Evolutionary conservation across 805 yeast species (phyloP).

Genomic region (Cephaloascus albidus): DNA sequence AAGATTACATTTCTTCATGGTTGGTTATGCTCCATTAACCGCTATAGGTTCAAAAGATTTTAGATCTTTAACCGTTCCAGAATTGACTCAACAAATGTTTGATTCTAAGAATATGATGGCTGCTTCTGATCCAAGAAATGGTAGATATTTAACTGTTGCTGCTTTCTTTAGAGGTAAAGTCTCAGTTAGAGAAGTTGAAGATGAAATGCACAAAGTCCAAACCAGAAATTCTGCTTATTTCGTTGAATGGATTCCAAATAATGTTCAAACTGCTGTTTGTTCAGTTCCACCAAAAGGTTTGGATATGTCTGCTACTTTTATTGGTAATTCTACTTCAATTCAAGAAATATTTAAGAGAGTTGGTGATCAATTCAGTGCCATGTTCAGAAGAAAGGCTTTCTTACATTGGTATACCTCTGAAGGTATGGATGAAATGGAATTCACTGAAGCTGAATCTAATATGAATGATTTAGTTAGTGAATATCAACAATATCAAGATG

Average conservation of each 20-base stretch:
- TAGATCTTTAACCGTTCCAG: conserved; percentile 80
- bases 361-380: conserved; percentile 82
- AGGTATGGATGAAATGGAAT: conserved; percentile 95
- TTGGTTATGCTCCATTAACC: conserved; percentile 88
- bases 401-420: conserved; percentile 94
- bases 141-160: conserved; percentile 87
- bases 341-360: conserved; percentile 87
- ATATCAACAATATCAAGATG: conserved; percentile 87
- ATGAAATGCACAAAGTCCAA: conserved; percentile 81
- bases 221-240: conserved; percentile 73
- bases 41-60: conserved; percentile 74
- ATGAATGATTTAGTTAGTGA: conserved; percentile 84
- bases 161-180: conserved; percentile 93
- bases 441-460: conserved; percentile 88
- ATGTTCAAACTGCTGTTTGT: conserved; percentile 90
- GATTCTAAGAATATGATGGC: conserved; percentile 95
- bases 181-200: conserved; percentile 89
- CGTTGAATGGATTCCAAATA: conserved; percentile 95
- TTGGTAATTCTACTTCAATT: conserved; percentile 89
- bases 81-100: conserved; percentile 88
- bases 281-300: conserved; percentile 80
- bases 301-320: conserved; percentile 86
- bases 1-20: conserved; percentile 91
- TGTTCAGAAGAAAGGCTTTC: conserved; percentile 92
- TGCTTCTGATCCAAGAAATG: conserved; percentile 84